Evolutionary conservation across 129 eudicot genomes (phyloP).

Genomic region (Chrysanthemum seticuspe): DNA sequence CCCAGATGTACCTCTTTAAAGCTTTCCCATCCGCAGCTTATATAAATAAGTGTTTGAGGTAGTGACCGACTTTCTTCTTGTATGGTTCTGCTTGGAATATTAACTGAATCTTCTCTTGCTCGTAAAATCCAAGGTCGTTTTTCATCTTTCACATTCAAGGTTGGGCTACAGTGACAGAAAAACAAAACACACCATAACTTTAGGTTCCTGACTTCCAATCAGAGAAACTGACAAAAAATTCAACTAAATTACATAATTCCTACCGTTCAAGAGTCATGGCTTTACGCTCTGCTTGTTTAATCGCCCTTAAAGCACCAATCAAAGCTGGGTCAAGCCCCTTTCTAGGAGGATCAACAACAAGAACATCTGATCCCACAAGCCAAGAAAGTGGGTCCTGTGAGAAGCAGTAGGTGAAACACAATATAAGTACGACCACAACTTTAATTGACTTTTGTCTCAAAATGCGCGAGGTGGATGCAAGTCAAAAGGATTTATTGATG

Average conservation of each 20-base stretch:
- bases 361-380: conserved; percentile 92
- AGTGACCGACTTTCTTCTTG: conserved; percentile 54
- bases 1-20: conserved; percentile 73
- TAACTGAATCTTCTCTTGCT: conserved; percentile 75
- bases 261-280: conserved; percentile 58
- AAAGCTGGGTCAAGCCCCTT: conserved; percentile 88
- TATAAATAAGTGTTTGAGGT: conserved; percentile 88
- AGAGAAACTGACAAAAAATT: background rate
- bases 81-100: conserved; percentile 42
- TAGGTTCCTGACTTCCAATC: conserved; percentile 16
- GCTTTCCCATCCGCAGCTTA: conserved; percentile 97
- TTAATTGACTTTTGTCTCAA: background rate
- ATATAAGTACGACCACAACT: conserved; percentile 9
- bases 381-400: conserved; percentile 90
- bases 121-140: conserved; percentile 94
- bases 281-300: conserved; percentile 56
- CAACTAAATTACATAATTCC: background rate
- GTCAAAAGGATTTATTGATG: background rate
- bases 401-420: conserved; percentile 22
- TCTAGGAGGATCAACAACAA: conserved; percentile 98
- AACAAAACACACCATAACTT: conserved; percentile 20
- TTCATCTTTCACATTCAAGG: conserved; percentile 60
- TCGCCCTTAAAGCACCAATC: conserved; percentile 49
- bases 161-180: conserved; percentile 38
- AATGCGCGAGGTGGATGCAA: background rate